Evolutionary conservation across 495 filamentous ascomycete genomes (phyloP).

Genomic region (Cercophora sp.): DNA sequence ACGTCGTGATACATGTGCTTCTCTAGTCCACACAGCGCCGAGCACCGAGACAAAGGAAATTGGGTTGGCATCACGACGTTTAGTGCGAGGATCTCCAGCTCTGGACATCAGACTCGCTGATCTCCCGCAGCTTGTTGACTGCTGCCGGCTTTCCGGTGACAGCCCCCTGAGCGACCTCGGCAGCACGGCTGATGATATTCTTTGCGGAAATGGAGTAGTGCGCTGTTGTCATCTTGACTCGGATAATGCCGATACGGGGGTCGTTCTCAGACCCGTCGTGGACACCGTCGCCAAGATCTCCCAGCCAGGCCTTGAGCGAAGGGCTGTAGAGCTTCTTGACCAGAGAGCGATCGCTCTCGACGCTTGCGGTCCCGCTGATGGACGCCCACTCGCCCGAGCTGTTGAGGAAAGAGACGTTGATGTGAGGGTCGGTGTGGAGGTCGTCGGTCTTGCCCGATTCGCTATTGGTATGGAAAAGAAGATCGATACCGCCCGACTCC

Average conservation of each 20-base stretch:
- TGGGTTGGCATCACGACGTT: background rate
- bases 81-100: constrained; percentile 45
- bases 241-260: constrained; percentile 71
- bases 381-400: constrained; percentile 70
- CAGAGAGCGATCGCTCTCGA: constrained; percentile 62
- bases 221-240: constrained; percentile 57
- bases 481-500: constrained; percentile 76
- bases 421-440: constrained; percentile 65
- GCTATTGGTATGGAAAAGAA: constrained; percentile 92
- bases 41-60: background rate
- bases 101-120: constrained; percentile 63
- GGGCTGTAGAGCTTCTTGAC: constrained; percentile 77
- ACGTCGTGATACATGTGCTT: no score
- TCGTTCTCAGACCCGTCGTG: constrained; percentile 81
- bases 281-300: constrained; percentile 81
- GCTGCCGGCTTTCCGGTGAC: constrained; percentile 66
- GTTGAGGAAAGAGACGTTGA: constrained; percentile 85
- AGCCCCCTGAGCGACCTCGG: constrained; percentile 72
- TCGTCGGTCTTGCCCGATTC: constrained; percentile 90
- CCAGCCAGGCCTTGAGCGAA: constrained; percentile 78
- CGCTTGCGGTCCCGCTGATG: constrained; percentile 64
- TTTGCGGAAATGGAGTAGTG: constrained; percentile 56
- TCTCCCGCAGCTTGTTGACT: constrained; percentile 76
- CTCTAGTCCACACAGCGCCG: no score
- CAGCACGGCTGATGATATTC: constrained; percentile 53